Evolutionary conservation across 73 alveolate species (phyloP), one percentile per base, ranked within the genome.

Genomic region (Symbiodinium natans): DNA sequence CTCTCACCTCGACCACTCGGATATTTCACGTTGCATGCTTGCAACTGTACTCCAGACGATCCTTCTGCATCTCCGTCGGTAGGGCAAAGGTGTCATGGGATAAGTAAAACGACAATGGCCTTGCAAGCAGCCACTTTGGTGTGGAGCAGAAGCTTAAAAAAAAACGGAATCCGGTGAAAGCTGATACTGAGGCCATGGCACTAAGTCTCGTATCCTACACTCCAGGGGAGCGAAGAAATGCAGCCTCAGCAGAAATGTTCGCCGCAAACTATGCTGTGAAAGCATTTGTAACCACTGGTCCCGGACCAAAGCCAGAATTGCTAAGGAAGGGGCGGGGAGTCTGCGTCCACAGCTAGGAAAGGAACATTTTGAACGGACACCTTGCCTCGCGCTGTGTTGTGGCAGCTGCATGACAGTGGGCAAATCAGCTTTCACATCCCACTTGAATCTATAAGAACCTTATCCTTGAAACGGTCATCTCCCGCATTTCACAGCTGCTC

Each of bases 51-150:
- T n/a, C n/a, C n/a, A n/a, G 25, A 11, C 74, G 23, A 48, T 31
- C 97, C 97, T 90, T 90, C 38, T 90, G 97, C 97, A 90, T 68
- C 98, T 74, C 98, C 68, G 52, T 68, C 10, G 98, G 98, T 92
- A 92, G 27, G 59, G 98, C 63, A 13, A 34, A 92, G 83, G 98
- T 92, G 92, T 92, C 98, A 36, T 92, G 98, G 82, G 98, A 92
- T 33, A 92, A 68, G 84, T 92, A 92, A 89, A 92, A 92, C 3
- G 92, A 74, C 90, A 92, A 41, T 11, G 98, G 92, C 97, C 97
- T 90, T 41, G 86, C 41, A 10, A 6, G 68, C 42, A 33, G 42
- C 36, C 2, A 4, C 31, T 17, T 17, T 33, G 6, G 31, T 21
- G n/a, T n/a, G n/a, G n/a, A n/a, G n/a, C n/a, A n/a, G n/a, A 68